phyloP scores from a whole-genome alignment of 352 stramenopile genomes.

The Pythium sukuiense region DNA sequence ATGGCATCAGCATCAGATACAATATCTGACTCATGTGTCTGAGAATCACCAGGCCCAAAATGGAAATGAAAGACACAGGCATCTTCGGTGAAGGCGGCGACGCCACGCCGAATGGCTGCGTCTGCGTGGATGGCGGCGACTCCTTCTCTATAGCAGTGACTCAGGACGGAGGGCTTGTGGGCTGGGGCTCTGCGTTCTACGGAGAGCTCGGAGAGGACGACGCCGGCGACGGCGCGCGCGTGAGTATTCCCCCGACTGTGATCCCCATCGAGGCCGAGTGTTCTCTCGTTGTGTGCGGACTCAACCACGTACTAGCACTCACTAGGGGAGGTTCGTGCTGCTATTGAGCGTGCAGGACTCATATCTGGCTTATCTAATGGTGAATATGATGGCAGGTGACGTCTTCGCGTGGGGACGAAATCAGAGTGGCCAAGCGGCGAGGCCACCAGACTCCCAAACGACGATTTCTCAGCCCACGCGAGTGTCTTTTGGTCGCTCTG shows the following conservation, averaged over 20 bases:
- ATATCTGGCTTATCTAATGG: neutral
- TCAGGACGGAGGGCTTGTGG: conserved; percentile 36
- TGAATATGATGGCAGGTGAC: conserved; percentile 22
- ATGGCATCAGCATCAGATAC: neutral
- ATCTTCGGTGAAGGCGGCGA: conserved; percentile 41
- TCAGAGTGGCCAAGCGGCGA: conserved; percentile 35
- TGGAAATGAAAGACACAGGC: neutral
- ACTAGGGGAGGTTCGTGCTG: conserved; percentile 22
- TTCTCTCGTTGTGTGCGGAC: conserved; percentile 44
- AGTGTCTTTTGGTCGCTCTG: conserved; percentile 29
- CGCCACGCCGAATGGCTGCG: conserved; percentile 10
- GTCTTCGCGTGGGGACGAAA: conserved; percentile 68
- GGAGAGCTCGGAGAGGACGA: conserved; percentile 38
- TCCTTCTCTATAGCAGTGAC: conserved; percentile 51
- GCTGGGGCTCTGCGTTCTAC: conserved; percentile 71
- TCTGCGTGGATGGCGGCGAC: conserved; percentile 46
- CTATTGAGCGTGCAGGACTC: too few species aligned
- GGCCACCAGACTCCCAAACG: neutral
- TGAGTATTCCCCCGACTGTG: neutral
- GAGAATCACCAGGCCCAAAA: neutral
- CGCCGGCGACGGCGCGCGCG: neutral
- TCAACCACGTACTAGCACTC: conserved; percentile 56
- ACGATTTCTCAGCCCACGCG: conserved; percentile 24
- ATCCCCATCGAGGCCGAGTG: conserved; percentile 38
- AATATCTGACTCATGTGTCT: neutral